Evolutionary conservation across 2,329 filamentous ascomycete genomes (phyloP).

Genomic region (Ambrosiella cleistominuta): DNA sequence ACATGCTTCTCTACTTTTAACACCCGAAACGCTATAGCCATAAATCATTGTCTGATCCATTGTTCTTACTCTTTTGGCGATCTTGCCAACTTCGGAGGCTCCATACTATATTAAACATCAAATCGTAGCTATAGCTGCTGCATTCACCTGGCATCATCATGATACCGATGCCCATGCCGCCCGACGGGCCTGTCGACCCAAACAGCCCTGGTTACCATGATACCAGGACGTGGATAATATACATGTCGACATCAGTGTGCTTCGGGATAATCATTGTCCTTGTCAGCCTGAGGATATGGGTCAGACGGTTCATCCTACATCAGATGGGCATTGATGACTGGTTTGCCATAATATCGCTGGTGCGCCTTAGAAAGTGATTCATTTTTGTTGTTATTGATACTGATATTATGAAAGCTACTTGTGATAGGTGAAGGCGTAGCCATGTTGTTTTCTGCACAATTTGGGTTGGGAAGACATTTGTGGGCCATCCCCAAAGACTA

Average conservation of each 20-base stretch:
- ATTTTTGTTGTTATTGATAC: background rate
- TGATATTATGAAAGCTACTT: background rate
- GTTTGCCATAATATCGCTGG: constrained; percentile 16
- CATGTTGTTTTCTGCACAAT: constrained; percentile 9
- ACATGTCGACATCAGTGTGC: constrained; percentile 14
- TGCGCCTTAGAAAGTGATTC: constrained; percentile 9
- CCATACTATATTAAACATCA: no score
- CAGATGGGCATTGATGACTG: constrained; percentile 17
- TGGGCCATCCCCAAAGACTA: background rate
- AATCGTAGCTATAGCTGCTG: no score
- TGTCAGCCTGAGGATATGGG: constrained; percentile 16
- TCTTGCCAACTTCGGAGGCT: no score
- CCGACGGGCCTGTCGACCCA: background rate
- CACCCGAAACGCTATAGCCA: no score
- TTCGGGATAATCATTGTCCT: constrained; percentile 13
- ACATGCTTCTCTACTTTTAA: no score
- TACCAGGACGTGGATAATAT: constrained; percentile 12
- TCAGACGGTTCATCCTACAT: constrained; percentile 16
- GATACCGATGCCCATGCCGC: background rate
- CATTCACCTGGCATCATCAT: background rate
- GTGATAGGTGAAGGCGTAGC: background rate
- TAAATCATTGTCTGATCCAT: no score
- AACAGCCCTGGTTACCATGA: background rate
- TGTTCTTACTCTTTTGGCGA: no score
- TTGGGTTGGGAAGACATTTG: constrained; percentile 15